Conservation (phyloP, 106 monocot species). For the Iris macrosiphon region DNA sequence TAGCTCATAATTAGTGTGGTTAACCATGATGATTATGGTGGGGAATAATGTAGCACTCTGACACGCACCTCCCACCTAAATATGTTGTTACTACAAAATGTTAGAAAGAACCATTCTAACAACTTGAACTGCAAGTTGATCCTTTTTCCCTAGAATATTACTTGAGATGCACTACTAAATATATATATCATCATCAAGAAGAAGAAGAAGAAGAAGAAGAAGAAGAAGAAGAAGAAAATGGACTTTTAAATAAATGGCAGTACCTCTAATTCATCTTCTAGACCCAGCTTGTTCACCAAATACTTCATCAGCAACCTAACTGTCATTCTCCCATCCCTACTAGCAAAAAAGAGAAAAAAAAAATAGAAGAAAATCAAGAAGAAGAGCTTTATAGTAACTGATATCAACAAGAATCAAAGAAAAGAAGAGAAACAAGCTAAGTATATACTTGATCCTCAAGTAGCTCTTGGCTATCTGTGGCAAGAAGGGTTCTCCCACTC, state of each 20-base stretch:
- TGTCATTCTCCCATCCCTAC: conserved; percentile 60
- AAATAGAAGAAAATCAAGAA: neutral
- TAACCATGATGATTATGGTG: neutral
- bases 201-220: too few species aligned
- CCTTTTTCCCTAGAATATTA: too few species aligned
- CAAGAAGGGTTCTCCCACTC: conserved; percentile 52
- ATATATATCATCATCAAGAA: too few species aligned
- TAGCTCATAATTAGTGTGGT: too few species aligned
- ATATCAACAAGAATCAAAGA: neutral
- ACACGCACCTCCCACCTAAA: conserved; percentile 6
- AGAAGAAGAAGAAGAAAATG: too few species aligned
- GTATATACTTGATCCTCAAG: conserved; percentile 70
- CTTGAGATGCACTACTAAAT: too few species aligned
- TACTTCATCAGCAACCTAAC: conserved; percentile 67
- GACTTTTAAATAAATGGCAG: too few species aligned
- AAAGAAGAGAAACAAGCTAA: neutral
- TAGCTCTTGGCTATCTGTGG: conserved; percentile 73
- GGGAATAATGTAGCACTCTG: conserved; percentile 2
- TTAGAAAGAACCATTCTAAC: conserved; percentile 13
- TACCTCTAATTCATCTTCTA: conserved; percentile 70
- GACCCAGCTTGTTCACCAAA: conserved; percentile 57
- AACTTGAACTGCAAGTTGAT: too few species aligned
- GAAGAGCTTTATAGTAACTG: too few species aligned
- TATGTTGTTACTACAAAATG: neutral
- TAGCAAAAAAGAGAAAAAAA: neutral